Evolutionary conservation across 2,329 filamentous ascomycete genomes (phyloP).

Genomic region (Xylaria digitata): DNA sequence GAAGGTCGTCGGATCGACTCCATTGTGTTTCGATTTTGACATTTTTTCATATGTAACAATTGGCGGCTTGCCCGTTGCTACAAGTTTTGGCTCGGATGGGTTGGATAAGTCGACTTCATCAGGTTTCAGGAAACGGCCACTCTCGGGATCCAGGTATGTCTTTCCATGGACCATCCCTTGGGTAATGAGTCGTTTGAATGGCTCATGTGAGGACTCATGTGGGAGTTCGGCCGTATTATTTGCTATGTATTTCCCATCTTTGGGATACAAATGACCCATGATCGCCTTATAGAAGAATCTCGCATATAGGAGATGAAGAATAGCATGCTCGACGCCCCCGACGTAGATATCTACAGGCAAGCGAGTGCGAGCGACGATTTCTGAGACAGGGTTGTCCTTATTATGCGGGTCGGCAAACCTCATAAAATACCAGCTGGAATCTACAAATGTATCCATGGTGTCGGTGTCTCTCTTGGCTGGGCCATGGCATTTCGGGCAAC

Average conservation of each 20-base stretch:
- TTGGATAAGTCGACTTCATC: conserved; percentile 76
- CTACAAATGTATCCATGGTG: conserved; percentile 96
- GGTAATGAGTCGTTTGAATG: conserved; percentile 83
- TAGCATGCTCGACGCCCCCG: conserved; percentile 90
- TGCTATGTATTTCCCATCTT: neutral
- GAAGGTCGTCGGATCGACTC: conserved; percentile 81
- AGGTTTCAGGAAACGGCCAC: conserved; percentile 80
- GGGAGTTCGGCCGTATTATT: conserved; percentile 36
- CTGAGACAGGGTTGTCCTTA: conserved; percentile 67
- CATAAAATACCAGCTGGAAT: conserved; percentile 94
- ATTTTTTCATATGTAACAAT: conserved; percentile 85
- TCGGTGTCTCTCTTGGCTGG: conserved; percentile 85
- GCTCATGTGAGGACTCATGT: conserved; percentile 62
- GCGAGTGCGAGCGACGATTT: conserved; percentile 63
- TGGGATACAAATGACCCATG: conserved; percentile 64
- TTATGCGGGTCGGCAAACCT: conserved; percentile 81
- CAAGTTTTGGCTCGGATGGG: conserved; percentile 68
- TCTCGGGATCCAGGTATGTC: conserved; percentile 80
- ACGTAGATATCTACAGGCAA: conserved; percentile 90
- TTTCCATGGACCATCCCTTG: conserved; percentile 95
- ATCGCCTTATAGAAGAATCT: conserved; percentile 93
- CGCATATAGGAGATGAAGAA: conserved; percentile 87
- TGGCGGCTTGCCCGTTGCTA: conserved; percentile 67
- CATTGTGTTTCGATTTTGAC: conserved; percentile 95
- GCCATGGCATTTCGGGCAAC: conserved; percentile 78